Conservation (phyloP, 1,139 yeast species). For the Candida sp. region DNA sequence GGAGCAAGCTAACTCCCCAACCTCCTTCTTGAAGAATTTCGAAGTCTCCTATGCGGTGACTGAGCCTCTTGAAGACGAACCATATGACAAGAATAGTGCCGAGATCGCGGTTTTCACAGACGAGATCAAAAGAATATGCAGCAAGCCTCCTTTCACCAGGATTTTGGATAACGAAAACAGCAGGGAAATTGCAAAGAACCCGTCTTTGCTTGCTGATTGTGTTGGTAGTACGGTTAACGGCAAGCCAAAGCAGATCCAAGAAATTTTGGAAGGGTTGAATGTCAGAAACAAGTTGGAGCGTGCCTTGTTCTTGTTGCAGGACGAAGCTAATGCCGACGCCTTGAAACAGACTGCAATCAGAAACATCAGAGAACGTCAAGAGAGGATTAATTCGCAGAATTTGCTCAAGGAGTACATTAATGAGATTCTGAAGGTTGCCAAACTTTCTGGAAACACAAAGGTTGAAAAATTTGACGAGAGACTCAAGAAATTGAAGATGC, state of each 20-base stretch:
- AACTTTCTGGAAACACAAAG: slow-evolving; percentile 86
- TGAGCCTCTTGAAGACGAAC: slow-evolving; percentile 66
- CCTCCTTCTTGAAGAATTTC: slow-evolving; percentile 54
- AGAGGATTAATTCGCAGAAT: slow-evolving; percentile 45
- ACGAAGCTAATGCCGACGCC: slow-evolving; percentile 63
- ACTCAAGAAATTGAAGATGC: slow-evolving; percentile 71
- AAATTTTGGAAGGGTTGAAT: slow-evolving; percentile 71
- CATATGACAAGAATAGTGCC: slow-evolving; percentile 76
- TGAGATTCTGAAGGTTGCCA: slow-evolving; percentile 67
- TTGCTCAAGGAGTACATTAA: slow-evolving; percentile 68
- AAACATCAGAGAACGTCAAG: slow-evolving; percentile 45
- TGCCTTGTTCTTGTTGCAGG: slow-evolving; percentile 78
- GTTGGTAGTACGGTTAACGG: slow-evolving; percentile 49
- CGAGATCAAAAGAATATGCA: slow-evolving; percentile 58
- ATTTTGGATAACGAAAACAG: slow-evolving; percentile 4
- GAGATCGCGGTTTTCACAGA: slow-evolving; percentile 76
- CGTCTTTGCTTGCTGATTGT: slow-evolving; percentile 50
- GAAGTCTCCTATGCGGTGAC: slow-evolving; percentile 71
- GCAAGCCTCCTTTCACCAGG: slow-evolving; percentile 32
- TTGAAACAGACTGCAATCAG: slow-evolving; percentile 45
- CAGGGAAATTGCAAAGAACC: slow-evolving; percentile 38
- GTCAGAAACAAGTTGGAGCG: slow-evolving; percentile 77
- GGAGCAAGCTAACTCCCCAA: slow-evolving; percentile 20
- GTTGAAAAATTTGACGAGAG: slow-evolving; percentile 81
- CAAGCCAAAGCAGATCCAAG: slow-evolving; percentile 47